Evolutionary conservation across 2,329 filamentous ascomycete species (phyloP), one percentile per base, ranked within the genome.

Genomic region (Fusarium cicatricum): DNA sequence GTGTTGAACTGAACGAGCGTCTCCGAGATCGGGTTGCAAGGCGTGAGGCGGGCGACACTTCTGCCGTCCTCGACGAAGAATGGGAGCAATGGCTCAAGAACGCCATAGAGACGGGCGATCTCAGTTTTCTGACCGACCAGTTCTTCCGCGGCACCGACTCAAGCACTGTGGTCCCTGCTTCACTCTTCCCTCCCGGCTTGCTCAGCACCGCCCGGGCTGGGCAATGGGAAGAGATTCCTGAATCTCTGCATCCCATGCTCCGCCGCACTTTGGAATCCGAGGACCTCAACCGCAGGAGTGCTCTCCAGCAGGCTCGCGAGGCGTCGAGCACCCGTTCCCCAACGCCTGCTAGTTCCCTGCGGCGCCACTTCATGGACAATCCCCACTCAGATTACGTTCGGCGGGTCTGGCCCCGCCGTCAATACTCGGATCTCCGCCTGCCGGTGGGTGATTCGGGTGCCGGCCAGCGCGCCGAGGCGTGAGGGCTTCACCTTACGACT

Each of bases 41-140:
- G 40, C 82, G 85, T 50, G 85, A 87, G 60, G 82, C 85, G 4
- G 86, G 86, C 37, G 83, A 86, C 59, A 74, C 74, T 26, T 80
- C 81, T 14, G 80, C 82, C 40, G 80, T 85, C 21, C 80, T 90
- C 62, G 88, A 90, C 68, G 86, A 89, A 59, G 87, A 88, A 65
- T 90, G 86, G 87, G 88, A 91, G 72, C 86, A 89, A 71, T 91
- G 87, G 84, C 77, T 90, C 56, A 90, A 90, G 73, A 86, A 87
- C 66, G 86, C 84, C 37, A 83, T 88, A 42, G 88, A 90, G 67
- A 80, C 83, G 6, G 87, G 87, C 55, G 77, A 83, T 50, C 74
- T 86, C 32, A 76, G 80, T 15, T 77, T 79, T 43, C 69, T 82
- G 21, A 75, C 77, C 5, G 77, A 79, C 39, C 76, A 73, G 72